Percentiles rank a stretch among this genome's conserved stretches.
Conservation (phyloP, 768 basidiomycete genomes). For the Calocybe gangraenosa region DNA sequence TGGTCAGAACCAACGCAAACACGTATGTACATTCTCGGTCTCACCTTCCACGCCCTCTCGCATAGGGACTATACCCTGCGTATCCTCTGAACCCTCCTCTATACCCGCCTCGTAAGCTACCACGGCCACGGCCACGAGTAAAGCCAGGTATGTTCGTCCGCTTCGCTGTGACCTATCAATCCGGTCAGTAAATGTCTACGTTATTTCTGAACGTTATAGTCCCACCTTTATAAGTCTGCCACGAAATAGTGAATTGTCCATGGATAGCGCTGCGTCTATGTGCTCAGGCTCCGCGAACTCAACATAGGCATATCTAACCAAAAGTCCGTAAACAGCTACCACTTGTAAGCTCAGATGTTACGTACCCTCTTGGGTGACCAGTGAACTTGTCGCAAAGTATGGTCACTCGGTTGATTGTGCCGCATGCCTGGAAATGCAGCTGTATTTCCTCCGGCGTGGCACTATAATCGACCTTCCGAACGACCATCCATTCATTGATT, state of each 20-base stretch:
- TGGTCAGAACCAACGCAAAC: background rate
- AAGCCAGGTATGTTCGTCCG: constrained; percentile 95
- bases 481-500: background rate
- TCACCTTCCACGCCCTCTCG: constrained; percentile 71
- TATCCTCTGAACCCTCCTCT: constrained; percentile 47
- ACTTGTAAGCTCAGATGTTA: constrained; percentile 5
- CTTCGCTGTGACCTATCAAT: constrained; percentile 94
- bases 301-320: constrained; percentile 88
- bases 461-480: constrained; percentile 85
- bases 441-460: constrained; percentile 99
- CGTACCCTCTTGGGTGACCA: constrained; percentile 96
- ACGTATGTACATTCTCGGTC: constrained; percentile 12
- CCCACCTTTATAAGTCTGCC: constrained; percentile 87
- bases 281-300: constrained; percentile 94
- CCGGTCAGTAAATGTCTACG: background rate
- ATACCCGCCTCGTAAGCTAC: constrained; percentile 51
- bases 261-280: constrained; percentile 84
- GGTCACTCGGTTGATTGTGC: constrained; percentile 97
- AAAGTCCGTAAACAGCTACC: background rate
- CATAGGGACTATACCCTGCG: constrained; percentile 59
- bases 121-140: constrained; percentile 77
- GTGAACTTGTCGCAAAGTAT: constrained; percentile 99
- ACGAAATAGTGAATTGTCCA: constrained; percentile 96
- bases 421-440: constrained; percentile 94
- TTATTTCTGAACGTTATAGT: no score